These are phyloP conservation scores for Stagonosporopsis rhizophila DNA, from an alignment of 2,329 filamentous ascomycete species.

Conservation along the genomic window DNA sequence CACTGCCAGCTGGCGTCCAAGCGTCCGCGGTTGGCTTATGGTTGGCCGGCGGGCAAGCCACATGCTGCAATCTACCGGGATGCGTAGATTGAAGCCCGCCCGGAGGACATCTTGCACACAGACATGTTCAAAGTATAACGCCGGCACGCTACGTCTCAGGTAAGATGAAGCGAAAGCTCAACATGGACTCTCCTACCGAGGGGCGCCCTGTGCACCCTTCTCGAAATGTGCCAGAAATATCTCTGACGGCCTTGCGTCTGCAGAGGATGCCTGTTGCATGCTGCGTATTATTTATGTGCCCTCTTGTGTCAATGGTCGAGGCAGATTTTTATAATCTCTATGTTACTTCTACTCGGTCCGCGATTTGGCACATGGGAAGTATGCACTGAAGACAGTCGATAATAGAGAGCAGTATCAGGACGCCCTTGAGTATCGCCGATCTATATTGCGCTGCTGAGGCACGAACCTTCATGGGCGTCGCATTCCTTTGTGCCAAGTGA, in stretches of 20 bases:
- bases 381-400: background rate
- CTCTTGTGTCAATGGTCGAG: constrained; percentile 15
- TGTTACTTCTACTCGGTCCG: background rate
- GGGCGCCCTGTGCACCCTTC: constrained; percentile 20
- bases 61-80: background rate
- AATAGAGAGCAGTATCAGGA: background rate
- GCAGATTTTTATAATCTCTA: background rate
- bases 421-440: constrained; percentile 10
- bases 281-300: constrained; percentile 7
- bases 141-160: constrained; percentile 33
- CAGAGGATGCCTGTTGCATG: constrained; percentile 7
- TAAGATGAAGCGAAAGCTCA: constrained; percentile 20
- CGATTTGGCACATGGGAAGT: background rate
- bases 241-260: constrained; percentile 13
- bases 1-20: background rate
- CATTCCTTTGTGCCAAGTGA: constrained; percentile 23
- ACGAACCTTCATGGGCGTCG: constrained; percentile 18
- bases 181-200: constrained; percentile 6
- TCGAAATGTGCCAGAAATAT: constrained; percentile 28
- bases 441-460: constrained; percentile 8
- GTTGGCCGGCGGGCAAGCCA: constrained; percentile 9
- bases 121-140: constrained; percentile 12
- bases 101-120: constrained; percentile 5
- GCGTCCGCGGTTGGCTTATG: background rate
- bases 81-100: constrained; percentile 22